Evolutionary conservation across 139 green algal genomes (phyloP), one percentile per base, ranked within the genome.

Genomic region (Ettlia oleoabundans): DNA sequence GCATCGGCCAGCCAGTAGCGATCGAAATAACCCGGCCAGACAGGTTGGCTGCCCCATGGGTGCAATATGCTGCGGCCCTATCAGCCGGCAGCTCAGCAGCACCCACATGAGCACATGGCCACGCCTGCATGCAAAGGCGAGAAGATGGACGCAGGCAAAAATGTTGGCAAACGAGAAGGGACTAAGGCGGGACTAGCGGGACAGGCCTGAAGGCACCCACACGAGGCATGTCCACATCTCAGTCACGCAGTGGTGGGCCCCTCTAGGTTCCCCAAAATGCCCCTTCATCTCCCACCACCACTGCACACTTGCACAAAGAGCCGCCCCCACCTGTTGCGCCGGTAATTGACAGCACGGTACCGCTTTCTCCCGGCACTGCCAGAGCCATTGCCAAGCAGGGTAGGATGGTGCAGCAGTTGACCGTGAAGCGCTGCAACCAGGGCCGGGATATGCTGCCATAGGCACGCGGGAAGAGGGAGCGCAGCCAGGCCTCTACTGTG

Each of bases 361-460:
- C 73, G 9, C 24, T 41, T 52, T 80, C 35, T 32, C 73, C 73
- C 2, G 73, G 73, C 33, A 80, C 73, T 6, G 26, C 73, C 35
- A 68, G 35, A 7, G 73, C 73, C 22, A 80, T 52, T 33, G 52
- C 73, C 52, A 80, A 52, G 73, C 73, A 80, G 24, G 73, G 33
- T 4, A 80, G 58, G 33, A 67, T 68, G 51, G 53, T 80, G 73
- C 58, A 41, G 47, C n/a, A 40, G 69, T 76, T 76, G n/a, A 40
- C 5, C 28, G 61, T 62, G 9, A 76, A 37, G 41, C 69, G 69
- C 69, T 76, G 47, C 33, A n/a, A 22, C 73, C 73, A 80, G 52
- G 52, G 52, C 1, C 35, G 52, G 42, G 5, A 64, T 10, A 80
- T 32, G 35, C 52, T 30, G 42, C 30, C 70, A 32, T 47, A 80